phyloP scores from a whole-genome alignment of 495 filamentous ascomycete species.

The Monascus purpureus region DNA sequence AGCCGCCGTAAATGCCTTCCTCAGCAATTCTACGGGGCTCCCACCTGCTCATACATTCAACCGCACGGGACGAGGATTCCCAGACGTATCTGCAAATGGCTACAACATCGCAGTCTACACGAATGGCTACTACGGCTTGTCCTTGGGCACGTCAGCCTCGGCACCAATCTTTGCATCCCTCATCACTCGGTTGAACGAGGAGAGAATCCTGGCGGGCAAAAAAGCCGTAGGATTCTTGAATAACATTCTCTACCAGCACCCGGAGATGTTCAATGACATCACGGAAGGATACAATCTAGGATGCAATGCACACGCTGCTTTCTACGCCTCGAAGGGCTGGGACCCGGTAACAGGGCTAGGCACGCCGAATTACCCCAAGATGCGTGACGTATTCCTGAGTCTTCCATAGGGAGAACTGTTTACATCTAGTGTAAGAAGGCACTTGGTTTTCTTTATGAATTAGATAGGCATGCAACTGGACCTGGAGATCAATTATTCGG shows the following conservation, averaged over 20 bases:
- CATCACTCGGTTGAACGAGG: conserved; percentile 33
- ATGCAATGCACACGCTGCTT: conserved; percentile 35
- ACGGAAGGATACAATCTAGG: conserved; percentile 31
- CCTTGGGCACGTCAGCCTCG: no score
- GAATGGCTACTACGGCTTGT: conserved; percentile 3
- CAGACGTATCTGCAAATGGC: conserved; percentile 19
- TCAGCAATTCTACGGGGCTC: background rate
- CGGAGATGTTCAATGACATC: conserved; percentile 35
- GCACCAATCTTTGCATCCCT: conserved; percentile 23
- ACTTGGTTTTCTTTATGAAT: no score
- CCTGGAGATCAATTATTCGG: no score
- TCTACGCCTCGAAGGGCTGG: conserved; percentile 31
- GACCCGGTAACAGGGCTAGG: conserved; percentile 42
- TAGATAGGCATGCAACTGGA: no score
- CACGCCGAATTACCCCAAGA: conserved; percentile 36
- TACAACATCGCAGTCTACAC: conserved; percentile 11
- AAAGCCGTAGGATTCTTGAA: conserved; percentile 38
- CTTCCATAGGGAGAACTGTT: no score
- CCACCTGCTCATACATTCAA: conserved; percentile 7
- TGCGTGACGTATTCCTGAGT: conserved; percentile 27
- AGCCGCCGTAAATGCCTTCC: background rate
- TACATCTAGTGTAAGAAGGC: no score
- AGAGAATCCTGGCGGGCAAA: conserved; percentile 31
- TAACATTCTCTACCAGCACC: conserved; percentile 33
- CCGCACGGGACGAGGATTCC: conserved; percentile 18